These are phyloP conservation scores for Grifola frondosa DNA, from an alignment of 1,284 basidiomycete genomes.

Conservation along the genomic window DNA sequence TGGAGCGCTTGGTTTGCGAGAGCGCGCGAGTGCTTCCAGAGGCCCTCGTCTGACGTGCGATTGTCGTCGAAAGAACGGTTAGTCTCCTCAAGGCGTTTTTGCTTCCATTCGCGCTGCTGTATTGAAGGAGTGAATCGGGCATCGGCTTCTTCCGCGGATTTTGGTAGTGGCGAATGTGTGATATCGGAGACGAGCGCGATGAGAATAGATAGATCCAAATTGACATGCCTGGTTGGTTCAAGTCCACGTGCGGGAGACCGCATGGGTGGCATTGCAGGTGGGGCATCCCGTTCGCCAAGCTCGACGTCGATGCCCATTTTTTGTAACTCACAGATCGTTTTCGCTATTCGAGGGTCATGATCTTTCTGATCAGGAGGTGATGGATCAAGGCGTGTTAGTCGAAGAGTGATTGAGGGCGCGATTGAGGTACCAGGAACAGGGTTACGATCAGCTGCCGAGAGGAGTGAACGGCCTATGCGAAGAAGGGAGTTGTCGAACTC, in stretches of 20 bases:
- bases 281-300: constrained; percentile 56
- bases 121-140: constrained; percentile 59
- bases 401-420: constrained; percentile 50
- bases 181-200: constrained; percentile 84
- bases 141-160: constrained; percentile 54
- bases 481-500: constrained; percentile 73
- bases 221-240: constrained; percentile 58
- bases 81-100: constrained; percentile 32
- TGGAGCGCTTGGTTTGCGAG: constrained; percentile 66
- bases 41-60: constrained; percentile 23
- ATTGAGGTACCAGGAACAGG: constrained; percentile 33
- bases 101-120: constrained; percentile 59
- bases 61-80: constrained; percentile 25
- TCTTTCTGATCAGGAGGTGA: constrained; percentile 37
- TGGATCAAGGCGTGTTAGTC: constrained; percentile 68
- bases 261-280: constrained; percentile 22
- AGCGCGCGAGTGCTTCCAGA: constrained; percentile 56
- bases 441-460: constrained; percentile 61
- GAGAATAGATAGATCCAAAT: constrained; percentile 79
- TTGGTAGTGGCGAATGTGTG: constrained; percentile 70
- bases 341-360: constrained; percentile 57
- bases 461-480: constrained; percentile 58
- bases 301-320: constrained; percentile 66
- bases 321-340: constrained; percentile 55
- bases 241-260: constrained; percentile 12